These are phyloP conservation scores for Eutrema japonicum DNA, from an alignment of 345 rosid species.

Conservation along the genomic window DNA sequence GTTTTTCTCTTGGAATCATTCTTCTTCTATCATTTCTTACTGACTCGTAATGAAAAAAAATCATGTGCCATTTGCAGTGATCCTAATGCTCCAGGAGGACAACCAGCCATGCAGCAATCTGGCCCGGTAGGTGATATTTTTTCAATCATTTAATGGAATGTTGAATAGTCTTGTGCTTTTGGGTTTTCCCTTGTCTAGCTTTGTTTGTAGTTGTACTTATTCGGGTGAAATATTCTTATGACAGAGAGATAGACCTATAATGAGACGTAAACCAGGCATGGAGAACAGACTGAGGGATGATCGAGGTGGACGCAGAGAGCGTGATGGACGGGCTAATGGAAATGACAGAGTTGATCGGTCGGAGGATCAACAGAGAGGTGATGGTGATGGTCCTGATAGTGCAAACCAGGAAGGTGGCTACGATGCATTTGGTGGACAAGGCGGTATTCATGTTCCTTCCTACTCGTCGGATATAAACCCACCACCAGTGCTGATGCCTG, in stretches of 20 bases:
- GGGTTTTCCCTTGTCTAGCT: not conserved
- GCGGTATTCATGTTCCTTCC: constrained; percentile 69
- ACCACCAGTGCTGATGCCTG: constrained; percentile 97
- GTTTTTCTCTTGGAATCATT: constrained; percentile 5
- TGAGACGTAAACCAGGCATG: constrained; percentile 64
- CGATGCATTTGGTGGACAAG: constrained; percentile 78
- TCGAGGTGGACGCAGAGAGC: constrained; percentile 75
- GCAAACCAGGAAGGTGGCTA: constrained; percentile 65
- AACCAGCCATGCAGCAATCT: constrained; percentile 82
- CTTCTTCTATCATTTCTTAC: constrained; percentile 13
- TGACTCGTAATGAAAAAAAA: not conserved
- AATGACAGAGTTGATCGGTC: constrained; percentile 73
- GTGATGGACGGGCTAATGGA: constrained; percentile 67
- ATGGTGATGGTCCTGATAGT: constrained; percentile 58
- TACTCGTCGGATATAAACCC: constrained; percentile 80
- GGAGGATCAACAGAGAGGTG: constrained; percentile 70
- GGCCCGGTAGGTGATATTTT: constrained; percentile 51
- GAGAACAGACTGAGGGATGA: constrained; percentile 85
- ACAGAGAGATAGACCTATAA: constrained; percentile 72
- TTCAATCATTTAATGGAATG: not conserved
- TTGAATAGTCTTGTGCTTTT: not conserved
- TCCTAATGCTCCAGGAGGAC: constrained; percentile 93
- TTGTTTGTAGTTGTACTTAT: constrained; percentile 5
- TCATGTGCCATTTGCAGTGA: constrained; percentile 58
- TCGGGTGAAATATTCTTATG: constrained; percentile 10